Base-by-base conservation (phyloP, 495 filamentous ascomycete species). In the Aspergillus homomorphus region DNA sequence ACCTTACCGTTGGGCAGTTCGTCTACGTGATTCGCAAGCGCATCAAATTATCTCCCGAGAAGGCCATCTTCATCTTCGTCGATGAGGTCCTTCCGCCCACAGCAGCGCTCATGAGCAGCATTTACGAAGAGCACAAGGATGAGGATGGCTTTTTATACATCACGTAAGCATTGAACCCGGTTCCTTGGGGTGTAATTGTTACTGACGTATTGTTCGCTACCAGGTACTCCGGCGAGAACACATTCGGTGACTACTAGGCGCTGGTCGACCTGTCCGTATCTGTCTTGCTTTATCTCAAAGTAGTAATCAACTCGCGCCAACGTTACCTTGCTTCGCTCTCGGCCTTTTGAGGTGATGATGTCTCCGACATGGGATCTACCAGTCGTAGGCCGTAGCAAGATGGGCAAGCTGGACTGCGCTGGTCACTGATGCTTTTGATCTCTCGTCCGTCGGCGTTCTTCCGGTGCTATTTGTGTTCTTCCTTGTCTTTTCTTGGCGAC, bases 61-160 rank as follows among this genome's bases (percentile, higher is more conserved):
- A 99, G 83, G 94, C 94, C 64, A 99, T 99, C 82, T 99, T 99
- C 84, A 99, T 99, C 84, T 99, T 98, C 79, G 94, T 99, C 63
- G 94, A 98, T 70, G 94, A 97, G 82, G 93, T 98, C 38, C 84
- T 99, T 24, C 94, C 94, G 38, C 94, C 94, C 0, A 98, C 94
- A 3, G 94, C 94, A 46, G 94, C 94, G 48, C 86, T 99, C 45
- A 99, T 99, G 94, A 96, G 90, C 83, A 91, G 87, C 72, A 99
- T 99, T 77, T 99, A 98, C 73, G 94, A 99, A 75, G 94, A 98
- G 75, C 93, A 97, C 85, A 96, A 97, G 77, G 80, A 83, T 66
- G 80, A 83, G 63, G 80, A 83, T 69, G 80, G 80, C 6, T 83
- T 83, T 62, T 57, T 83, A 44, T 83, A 83, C 66, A 83, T 83